Evolutionary conservation across 805 yeast genomes (phyloP).

Genomic region (Saccharomyces mikatae): DNA sequence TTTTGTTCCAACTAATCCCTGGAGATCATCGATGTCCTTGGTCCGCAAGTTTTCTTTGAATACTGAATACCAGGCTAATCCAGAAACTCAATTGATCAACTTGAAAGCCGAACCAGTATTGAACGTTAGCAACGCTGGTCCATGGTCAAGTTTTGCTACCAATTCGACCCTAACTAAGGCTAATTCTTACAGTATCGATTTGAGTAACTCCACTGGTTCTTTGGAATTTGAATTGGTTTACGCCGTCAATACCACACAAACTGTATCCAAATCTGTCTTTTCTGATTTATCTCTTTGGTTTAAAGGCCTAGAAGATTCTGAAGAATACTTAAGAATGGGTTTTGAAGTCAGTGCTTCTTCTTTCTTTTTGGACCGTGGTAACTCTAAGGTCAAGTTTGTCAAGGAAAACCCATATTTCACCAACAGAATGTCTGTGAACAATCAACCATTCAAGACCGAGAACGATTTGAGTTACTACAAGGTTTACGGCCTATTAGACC

Average conservation of each 20-base stretch:
- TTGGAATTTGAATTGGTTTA: conserved; percentile 23
- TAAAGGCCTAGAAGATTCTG: conserved; percentile 9
- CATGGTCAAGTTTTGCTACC: background rate
- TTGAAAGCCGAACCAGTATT: conserved; percentile 24
- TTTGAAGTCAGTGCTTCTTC: conserved; percentile 20
- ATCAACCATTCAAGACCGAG: conserved; percentile 14
- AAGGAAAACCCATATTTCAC: conserved; percentile 22
- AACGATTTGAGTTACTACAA: conserved; percentile 16
- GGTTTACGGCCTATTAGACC: conserved; percentile 27
- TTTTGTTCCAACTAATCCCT: conserved; percentile 31
- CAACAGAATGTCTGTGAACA: conserved; percentile 20
- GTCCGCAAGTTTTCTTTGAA: conserved; percentile 26
- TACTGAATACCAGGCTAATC: conserved; percentile 20
- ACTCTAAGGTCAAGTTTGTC: conserved; percentile 17
- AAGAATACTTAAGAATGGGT: conserved; percentile 21
- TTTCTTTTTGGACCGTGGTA: conserved; percentile 26
- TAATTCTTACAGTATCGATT: background rate
- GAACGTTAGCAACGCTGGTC: conserved; percentile 2
- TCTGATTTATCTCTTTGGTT: conserved; percentile 16
- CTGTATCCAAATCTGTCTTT: conserved; percentile 5
- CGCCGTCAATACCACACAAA: conserved; percentile 9
- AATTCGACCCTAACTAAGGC: conserved; percentile 1
- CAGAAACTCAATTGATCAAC: conserved; percentile 10
- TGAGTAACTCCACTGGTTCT: conserved; percentile 13
- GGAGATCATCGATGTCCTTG: conserved; percentile 33